These are phyloP conservation scores for Yamadazyma trypodendri DNA, from an alignment of 1,139 yeast species.

Conservation along the genomic window DNA sequence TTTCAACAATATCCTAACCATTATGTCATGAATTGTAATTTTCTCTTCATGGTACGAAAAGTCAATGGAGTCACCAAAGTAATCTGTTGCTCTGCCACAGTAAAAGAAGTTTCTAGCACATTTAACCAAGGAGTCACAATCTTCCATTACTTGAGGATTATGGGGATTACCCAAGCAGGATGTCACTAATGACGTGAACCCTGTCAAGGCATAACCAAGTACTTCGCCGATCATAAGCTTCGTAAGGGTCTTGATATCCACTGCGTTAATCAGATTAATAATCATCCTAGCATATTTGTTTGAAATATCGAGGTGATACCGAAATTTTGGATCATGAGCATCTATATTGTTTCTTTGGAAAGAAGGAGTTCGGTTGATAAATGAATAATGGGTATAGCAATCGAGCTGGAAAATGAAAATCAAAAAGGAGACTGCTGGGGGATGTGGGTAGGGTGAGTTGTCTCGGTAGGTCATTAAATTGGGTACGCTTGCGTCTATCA, in stretches of 20 bases:
- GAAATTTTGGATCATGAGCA: conserved; percentile 12
- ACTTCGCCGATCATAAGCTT: conserved; percentile 31
- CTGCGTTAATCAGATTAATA: conserved; percentile 20
- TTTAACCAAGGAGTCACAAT: conserved; percentile 27
- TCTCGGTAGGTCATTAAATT: too few relatives aligned
- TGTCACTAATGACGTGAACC: conserved; percentile 30
- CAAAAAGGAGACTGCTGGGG: not conserved
- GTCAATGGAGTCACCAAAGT: not conserved
- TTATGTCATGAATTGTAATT: conserved; percentile 16
- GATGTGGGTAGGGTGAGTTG: too few relatives aligned
- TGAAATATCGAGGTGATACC: conserved; percentile 21
- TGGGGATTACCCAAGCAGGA: conserved; percentile 29
- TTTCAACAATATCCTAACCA: conserved; percentile 21
- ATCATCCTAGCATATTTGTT: conserved; percentile 35
- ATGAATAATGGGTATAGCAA: conserved; percentile 33
- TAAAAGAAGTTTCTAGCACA: conserved; percentile 15
- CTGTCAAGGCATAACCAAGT: conserved; percentile 30
- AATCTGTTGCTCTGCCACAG: conserved; percentile 1
- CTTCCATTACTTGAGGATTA: conserved; percentile 18
- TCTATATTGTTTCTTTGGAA: conserved; percentile 13
- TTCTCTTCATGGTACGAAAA: conserved; percentile 16
- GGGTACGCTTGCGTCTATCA: conserved; percentile 22
- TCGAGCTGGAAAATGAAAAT: conserved; percentile 15
- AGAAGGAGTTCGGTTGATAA: conserved; percentile 29
- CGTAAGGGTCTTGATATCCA: conserved; percentile 18